Conservation (phyloP, 768 basidiomycete genomes). For the Boletellus emodensis region DNA sequence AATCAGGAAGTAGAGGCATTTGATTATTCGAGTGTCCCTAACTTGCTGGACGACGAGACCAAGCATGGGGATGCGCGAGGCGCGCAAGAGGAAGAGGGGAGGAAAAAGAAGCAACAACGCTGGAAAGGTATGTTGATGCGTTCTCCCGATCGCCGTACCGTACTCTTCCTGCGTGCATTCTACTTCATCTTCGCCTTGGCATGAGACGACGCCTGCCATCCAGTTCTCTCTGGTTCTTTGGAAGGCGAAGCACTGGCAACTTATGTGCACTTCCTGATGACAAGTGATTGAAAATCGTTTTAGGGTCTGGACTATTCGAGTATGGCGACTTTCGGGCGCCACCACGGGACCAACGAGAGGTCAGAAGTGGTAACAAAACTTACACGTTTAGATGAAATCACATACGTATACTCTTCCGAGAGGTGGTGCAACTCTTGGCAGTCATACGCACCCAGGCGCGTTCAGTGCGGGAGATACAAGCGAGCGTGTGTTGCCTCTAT, state of each 20-base stretch:
- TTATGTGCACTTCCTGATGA: background rate
- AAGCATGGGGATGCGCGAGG: conserved; percentile 20
- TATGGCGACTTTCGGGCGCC: conserved; percentile 63
- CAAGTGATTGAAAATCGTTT: conserved; percentile 7
- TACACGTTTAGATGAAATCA: conserved; percentile 55
- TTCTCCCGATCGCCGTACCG: background rate
- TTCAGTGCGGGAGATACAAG: conserved; percentile 7
- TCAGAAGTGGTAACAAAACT: conserved; percentile 68
- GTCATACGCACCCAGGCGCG: conserved; percentile 3
- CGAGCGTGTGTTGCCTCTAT: background rate
- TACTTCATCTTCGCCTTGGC: conserved; percentile 3
- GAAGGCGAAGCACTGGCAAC: conserved; percentile 6
- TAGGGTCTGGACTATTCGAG: conserved; percentile 36
- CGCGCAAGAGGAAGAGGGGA: conserved; percentile 27
- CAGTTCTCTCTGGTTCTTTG: background rate
- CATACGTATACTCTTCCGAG: conserved; percentile 8
- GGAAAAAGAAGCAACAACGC: conserved; percentile 52
- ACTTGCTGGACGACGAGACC: conserved; percentile 63
- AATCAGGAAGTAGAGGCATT: conserved; percentile 44
- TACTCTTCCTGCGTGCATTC: conserved; percentile 5
- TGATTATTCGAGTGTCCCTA: conserved; percentile 66
- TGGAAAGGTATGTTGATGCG: conserved; percentile 32
- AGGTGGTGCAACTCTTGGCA: background rate
- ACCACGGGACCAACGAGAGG: conserved; percentile 59
- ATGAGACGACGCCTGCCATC: background rate